phyloP scores from a whole-genome alignment of 2,329 filamentous ascomycete genomes.

The Penicillium aurantiogriseum region DNA sequence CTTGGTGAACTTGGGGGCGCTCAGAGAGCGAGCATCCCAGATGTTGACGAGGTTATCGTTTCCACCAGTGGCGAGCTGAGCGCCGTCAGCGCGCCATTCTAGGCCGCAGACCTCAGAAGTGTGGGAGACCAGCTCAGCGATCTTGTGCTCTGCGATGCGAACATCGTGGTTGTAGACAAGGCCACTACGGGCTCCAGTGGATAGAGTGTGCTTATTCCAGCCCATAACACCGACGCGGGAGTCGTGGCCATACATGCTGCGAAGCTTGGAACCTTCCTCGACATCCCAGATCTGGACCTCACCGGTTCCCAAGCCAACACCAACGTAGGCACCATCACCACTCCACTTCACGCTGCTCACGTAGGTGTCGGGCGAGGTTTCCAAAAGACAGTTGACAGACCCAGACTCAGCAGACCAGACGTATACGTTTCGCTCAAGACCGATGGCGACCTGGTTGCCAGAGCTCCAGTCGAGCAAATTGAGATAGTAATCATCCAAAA shows the following conservation, averaged over 20 bases:
- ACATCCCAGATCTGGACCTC: conserved; percentile 99
- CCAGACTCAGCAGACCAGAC: conserved; percentile 97
- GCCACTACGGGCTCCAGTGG: conserved; percentile 89
- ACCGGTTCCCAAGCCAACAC: conserved; percentile 88
- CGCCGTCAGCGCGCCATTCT: conserved; percentile 94
- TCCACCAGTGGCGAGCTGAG: conserved; percentile 93
- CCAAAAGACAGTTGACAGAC: conserved; percentile 80
- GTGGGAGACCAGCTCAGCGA: conserved; percentile 93
- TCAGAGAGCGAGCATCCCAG: conserved; percentile 93
- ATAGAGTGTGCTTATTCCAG: conserved; percentile 98
- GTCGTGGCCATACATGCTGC: conserved; percentile 98
- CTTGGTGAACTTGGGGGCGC: conserved; percentile 97
- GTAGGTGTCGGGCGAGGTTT: conserved; percentile 87
- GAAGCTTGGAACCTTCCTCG: conserved; percentile 88
- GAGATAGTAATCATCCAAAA: conserved; percentile 98
- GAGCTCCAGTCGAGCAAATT: conserved; percentile 99
- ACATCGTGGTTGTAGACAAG: conserved; percentile 99
- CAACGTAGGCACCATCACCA: conserved; percentile 91
- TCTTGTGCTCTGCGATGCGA: conserved; percentile 95
- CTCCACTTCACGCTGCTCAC: conserved; percentile 99
- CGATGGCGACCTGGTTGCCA: conserved; percentile 95
- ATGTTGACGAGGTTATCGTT: conserved; percentile 99
- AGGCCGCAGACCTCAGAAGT: conserved; percentile 97
- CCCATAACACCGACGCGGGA: conserved; percentile 97
- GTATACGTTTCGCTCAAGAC: conserved; percentile 93